phyloP scores from a whole-genome alignment of 2,329 filamentous ascomycete genomes.

The Simplicillium aogashimaense region DNA sequence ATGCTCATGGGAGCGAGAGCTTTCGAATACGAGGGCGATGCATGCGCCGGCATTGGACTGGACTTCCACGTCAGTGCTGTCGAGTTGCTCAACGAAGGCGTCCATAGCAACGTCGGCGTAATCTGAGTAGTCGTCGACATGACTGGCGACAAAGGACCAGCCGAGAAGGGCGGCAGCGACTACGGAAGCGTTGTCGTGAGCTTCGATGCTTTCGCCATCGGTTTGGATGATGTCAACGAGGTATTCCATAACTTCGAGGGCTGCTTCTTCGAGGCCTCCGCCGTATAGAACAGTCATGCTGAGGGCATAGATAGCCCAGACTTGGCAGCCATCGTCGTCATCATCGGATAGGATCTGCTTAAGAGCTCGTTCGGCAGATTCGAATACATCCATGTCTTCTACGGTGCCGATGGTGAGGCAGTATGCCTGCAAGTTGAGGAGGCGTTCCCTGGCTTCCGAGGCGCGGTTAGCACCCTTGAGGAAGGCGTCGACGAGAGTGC shows the following conservation, averaged over 20 bases:
- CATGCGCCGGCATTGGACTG: constrained; percentile 71
- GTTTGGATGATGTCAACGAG: constrained; percentile 69
- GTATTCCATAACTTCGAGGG: constrained; percentile 63
- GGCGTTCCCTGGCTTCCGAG: constrained; percentile 56
- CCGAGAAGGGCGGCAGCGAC: constrained; percentile 67
- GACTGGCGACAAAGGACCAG: constrained; percentile 73
- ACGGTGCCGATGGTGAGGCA: constrained; percentile 58
- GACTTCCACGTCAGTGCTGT: constrained; percentile 61
- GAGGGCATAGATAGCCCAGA: constrained; percentile 68
- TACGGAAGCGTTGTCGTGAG: constrained; percentile 58
- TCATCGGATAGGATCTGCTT: constrained; percentile 32
- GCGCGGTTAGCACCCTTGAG: constrained; percentile 62
- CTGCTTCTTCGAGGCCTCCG: constrained; percentile 58
- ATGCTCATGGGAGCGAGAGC: constrained; percentile 39
- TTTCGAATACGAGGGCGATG: constrained; percentile 77
- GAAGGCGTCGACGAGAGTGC: constrained; percentile 52
- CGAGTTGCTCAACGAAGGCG: constrained; percentile 76
- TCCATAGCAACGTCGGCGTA: constrained; percentile 66
- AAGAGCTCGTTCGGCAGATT: constrained; percentile 16
- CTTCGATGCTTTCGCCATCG: constrained; percentile 64
- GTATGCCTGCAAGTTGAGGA: constrained; percentile 62
- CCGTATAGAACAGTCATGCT: constrained; percentile 66
- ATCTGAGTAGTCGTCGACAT: constrained; percentile 63
- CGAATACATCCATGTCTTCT: constrained; percentile 40
- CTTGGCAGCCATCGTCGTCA: constrained; percentile 52